A percentile compares a stretch with the other conserved stretches of the same genome.
phyloP scores from a whole-genome alignment of 2,329 filamentous ascomycete species.

The Penicillium capsulatum region DNA sequence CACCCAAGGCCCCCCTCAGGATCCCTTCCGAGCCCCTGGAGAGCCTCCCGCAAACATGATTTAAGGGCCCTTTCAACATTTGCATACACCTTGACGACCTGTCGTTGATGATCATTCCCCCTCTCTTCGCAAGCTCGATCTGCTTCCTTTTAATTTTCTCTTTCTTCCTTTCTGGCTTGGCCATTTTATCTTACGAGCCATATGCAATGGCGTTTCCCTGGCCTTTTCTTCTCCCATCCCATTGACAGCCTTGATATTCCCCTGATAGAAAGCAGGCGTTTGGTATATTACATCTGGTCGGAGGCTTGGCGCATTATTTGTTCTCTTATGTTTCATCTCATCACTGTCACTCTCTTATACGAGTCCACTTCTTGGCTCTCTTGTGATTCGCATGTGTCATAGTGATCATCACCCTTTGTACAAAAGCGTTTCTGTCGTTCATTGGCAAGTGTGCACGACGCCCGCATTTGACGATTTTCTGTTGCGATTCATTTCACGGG shows the following conservation, averaged over 20 bases:
- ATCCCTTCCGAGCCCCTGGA: conserved; percentile 26
- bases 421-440: conserved; percentile 29
- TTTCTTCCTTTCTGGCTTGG: conserved; percentile 14
- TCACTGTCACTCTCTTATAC: conserved; percentile 8
- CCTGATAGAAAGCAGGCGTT: conserved; percentile 40
- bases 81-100: conserved; percentile 27
- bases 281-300: conserved; percentile 30
- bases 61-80: conserved; percentile 22
- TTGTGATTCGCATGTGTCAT: conserved; percentile 11
- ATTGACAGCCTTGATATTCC: conserved; percentile 32
- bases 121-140: conserved; percentile 29
- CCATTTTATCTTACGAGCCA: conserved; percentile 19
- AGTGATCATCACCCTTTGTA: conserved; percentile 25
- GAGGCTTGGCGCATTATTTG: conserved; percentile 32
- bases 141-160: conserved; percentile 21
- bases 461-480: conserved; percentile 11
- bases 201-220: conserved; percentile 17
- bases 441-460: conserved; percentile 13
- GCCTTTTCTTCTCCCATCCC: conserved; percentile 22
- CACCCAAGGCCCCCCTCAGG: conserved; percentile 15
- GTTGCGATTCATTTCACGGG: conserved; percentile 12
- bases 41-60: conserved; percentile 32
- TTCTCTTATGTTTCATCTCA: conserved; percentile 11
- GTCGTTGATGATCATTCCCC: conserved; percentile 27
- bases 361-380: conserved; percentile 5